Evolutionary conservation across 1,284 basidiomycete genomes (phyloP).

Genomic region (Fomitopsis schrenkii): DNA sequence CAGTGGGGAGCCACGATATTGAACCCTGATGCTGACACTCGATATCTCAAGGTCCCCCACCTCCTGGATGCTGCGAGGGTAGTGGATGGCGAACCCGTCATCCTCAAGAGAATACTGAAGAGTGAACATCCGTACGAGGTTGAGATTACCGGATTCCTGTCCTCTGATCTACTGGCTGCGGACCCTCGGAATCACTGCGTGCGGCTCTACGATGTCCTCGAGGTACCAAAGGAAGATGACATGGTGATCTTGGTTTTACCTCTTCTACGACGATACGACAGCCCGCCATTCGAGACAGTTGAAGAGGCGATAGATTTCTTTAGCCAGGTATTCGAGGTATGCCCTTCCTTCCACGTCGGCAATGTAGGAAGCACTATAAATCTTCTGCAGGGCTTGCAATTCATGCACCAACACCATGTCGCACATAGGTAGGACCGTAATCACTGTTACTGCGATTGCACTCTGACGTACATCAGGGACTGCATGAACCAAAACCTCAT

Average conservation of each 20-base stretch:
- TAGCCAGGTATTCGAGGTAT: constrained; percentile 23
- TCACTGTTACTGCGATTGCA: not conserved
- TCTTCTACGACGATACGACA: constrained; percentile 14
- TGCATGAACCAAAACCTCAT: constrained; percentile 34
- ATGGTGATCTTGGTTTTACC: constrained; percentile 24
- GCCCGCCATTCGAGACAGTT: constrained; percentile 19
- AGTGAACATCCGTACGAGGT: constrained; percentile 14
- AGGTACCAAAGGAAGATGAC: constrained; percentile 14
- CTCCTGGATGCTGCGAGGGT: constrained; percentile 21
- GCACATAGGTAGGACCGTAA: constrained; percentile 13
- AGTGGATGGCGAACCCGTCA: constrained; percentile 15
- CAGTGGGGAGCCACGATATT: no score
- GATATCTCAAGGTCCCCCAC: not conserved
- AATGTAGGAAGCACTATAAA: not conserved
- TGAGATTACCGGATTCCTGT: constrained; percentile 16
- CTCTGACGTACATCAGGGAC: constrained; percentile 29
- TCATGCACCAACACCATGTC: constrained; percentile 16
- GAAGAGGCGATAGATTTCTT: constrained; percentile 26
- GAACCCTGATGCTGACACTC: not conserved
- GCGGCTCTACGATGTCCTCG: constrained; percentile 21
- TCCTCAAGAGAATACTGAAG: constrained; percentile 14
- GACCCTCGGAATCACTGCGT: constrained; percentile 25
- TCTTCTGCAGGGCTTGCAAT: constrained; percentile 13
- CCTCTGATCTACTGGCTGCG: constrained; percentile 5
- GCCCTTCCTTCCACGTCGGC: not conserved